A percentile compares a stretch with the other conserved stretches of the same genome.
These are phyloP conservation scores for Cladosporium sp. DNA, from an alignment of 2,329 filamentous ascomycete genomes.

Conservation along the genomic window DNA sequence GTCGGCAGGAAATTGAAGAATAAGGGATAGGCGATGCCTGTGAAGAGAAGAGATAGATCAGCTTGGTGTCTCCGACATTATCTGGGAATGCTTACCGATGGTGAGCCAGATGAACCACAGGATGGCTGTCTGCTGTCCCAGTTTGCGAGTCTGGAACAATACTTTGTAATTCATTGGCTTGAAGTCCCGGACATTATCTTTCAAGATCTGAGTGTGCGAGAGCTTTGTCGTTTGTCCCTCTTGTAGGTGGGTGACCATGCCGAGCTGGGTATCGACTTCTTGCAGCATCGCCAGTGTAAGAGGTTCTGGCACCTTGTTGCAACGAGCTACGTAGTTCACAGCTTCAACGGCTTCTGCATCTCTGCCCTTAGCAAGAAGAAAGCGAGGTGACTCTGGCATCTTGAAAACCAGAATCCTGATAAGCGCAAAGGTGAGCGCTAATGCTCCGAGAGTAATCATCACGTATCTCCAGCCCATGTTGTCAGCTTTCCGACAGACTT, in stretches of 20 bases:
- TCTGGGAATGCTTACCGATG: constrained; percentile 41
- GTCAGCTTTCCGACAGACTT: constrained; percentile 39
- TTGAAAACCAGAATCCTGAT: constrained; percentile 55
- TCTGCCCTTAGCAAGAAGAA: constrained; percentile 53
- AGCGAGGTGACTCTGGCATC: constrained; percentile 62
- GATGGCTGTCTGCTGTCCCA: constrained; percentile 61
- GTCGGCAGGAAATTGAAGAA: constrained; percentile 72
- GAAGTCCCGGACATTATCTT: constrained; percentile 16
- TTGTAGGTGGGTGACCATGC: constrained; percentile 27
- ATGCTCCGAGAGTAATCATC: constrained; percentile 42
- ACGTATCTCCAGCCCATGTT: constrained; percentile 50
- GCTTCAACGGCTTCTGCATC: constrained; percentile 55
- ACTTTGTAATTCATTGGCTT: constrained; percentile 58
- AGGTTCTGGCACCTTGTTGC: constrained; percentile 33
- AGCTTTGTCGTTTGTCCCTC: constrained; percentile 34
- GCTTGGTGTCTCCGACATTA: neutral
- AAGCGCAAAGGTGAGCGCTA: constrained; percentile 49
- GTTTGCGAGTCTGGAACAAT: constrained; percentile 62
- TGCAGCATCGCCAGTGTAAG: constrained; percentile 53
- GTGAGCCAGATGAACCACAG: constrained; percentile 66
- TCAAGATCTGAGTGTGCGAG: constrained; percentile 40
- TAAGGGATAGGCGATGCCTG: constrained; percentile 64
- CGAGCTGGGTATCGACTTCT: constrained; percentile 40
- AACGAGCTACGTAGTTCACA: constrained; percentile 53
- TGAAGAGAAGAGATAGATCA: neutral